phyloP scores from a whole-genome alignment of 352 stramenopile genomes.

The Pythium sukuiense region DNA sequence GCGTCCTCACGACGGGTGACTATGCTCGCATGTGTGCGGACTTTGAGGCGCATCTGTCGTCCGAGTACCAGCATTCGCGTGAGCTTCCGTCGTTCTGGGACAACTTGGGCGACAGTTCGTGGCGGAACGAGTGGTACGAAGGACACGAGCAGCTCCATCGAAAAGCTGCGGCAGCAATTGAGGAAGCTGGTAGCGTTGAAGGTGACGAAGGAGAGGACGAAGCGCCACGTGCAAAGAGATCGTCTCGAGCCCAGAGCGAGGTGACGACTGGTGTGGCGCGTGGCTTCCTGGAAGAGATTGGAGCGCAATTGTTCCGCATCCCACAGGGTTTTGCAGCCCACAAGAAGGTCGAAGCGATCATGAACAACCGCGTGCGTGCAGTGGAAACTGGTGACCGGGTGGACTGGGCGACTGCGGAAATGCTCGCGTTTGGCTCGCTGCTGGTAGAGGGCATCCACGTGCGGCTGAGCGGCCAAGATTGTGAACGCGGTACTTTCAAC shows the following conservation, averaged over 20 bases:
- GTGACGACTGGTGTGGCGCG: conserved; percentile 68
- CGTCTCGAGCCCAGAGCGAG: not conserved
- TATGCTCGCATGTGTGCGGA: conserved; percentile 51
- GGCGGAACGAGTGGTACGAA: conserved; percentile 37
- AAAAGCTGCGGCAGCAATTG: not conserved
- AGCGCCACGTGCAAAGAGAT: not conserved
- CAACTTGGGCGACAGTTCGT: conserved; percentile 64
- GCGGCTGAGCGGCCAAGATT: conserved; percentile 87
- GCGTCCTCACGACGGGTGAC: conserved; percentile 46
- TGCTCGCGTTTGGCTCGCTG: conserved; percentile 82
- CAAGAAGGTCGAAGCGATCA: conserved; percentile 84
- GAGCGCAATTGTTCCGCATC: conserved; percentile 74
- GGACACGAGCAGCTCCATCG: not conserved
- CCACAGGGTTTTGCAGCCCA: conserved; percentile 82
- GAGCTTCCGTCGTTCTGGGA: conserved; percentile 76
- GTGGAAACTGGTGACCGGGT: conserved; percentile 81
- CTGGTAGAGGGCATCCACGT: conserved; percentile 85
- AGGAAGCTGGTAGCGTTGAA: not conserved
- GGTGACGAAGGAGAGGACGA: not conserved
- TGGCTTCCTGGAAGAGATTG: conserved; percentile 73
- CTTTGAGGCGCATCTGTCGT: conserved; percentile 64
- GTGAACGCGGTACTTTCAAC: conserved; percentile 89
- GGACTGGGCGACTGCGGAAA: conserved; percentile 89
- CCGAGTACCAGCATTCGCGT: conserved; percentile 75
- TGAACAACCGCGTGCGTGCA: conserved; percentile 80